Evolutionary conservation across 2,329 filamentous ascomycete species (phyloP).

Genomic region (Trichoderma pleuroti): DNA sequence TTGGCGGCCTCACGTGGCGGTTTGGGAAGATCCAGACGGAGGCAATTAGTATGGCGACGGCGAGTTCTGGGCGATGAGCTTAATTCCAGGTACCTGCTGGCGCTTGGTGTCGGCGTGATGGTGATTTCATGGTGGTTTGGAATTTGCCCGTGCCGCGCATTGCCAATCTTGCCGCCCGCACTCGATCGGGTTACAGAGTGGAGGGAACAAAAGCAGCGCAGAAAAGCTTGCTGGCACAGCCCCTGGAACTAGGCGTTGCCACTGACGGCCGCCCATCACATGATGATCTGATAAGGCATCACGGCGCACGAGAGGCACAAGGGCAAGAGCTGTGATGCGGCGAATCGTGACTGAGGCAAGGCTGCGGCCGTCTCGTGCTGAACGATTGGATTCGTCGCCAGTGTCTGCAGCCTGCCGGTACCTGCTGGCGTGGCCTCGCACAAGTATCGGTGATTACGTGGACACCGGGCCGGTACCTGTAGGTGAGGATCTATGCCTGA

Average conservation of each 20-base stretch:
- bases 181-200: neutral
- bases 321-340: neutral
- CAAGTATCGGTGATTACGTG: constrained; percentile 8
- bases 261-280: constrained; percentile 16
- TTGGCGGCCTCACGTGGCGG: constrained; percentile 17
- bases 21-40: neutral
- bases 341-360: neutral
- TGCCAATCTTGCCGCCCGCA: neutral
- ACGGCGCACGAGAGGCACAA: neutral
- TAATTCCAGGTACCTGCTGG: neutral
- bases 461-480: neutral
- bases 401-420: neutral
- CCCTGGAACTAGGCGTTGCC: constrained; percentile 11
- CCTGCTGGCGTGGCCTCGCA: neutral
- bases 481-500: neutral
- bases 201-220: neutral
- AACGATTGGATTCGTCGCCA: neutral
- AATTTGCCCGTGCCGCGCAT: neutral
- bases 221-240: constrained; percentile 15
- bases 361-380: neutral
- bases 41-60: neutral
- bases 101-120: neutral
- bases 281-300: constrained; percentile 13
- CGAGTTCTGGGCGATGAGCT: neutral
- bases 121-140: neutral